Evolutionary conservation across 1,284 basidiomycete genomes (phyloP).

Genomic region (Ustilago bromivora): DNA sequence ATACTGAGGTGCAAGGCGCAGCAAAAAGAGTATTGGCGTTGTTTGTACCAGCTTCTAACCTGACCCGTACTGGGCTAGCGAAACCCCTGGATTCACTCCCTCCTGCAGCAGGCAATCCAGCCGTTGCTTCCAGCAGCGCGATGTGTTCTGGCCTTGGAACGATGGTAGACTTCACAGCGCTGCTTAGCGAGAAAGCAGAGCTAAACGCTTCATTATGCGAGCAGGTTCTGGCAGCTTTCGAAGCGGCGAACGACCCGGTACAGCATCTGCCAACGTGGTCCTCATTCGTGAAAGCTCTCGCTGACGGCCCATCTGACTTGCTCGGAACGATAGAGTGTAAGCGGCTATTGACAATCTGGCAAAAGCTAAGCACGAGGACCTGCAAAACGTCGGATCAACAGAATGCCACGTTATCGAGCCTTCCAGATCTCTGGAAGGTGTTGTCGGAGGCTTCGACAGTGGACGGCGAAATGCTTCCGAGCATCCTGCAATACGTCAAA

Average conservation of each 20-base stretch:
- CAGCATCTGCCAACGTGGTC: constrained; percentile 14
- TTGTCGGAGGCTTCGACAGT: constrained; percentile 7
- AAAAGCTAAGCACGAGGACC: background rate
- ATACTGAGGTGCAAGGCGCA: constrained; percentile 20
- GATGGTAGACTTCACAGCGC: background rate
- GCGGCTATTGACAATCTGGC: background rate
- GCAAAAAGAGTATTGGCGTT: constrained; percentile 11
- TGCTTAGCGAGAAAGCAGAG: background rate
- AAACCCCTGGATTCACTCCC: background rate
- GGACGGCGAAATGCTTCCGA: background rate
- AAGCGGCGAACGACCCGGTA: constrained; percentile 2
- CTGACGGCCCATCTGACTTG: constrained; percentile 9
- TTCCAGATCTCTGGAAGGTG: constrained; percentile 23
- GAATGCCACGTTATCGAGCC: constrained; percentile 3
- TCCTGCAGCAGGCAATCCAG: background rate
- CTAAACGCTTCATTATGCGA: constrained; percentile 1
- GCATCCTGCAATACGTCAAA: constrained; percentile 20
- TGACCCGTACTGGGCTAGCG: background rate
- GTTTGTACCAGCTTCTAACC: constrained; percentile 3
- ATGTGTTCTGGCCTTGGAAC: background rate
- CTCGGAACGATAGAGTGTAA: background rate
- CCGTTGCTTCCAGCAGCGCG: background rate
- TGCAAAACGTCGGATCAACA: constrained; percentile 18
- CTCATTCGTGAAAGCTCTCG: constrained; percentile 23
- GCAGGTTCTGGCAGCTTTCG: constrained; percentile 3